Percentiles rank a stretch among this genome's conserved stretches.
Evolutionary conservation across 352 stramenopile genomes (phyloP).

Genomic region (Phytophthora constricta): DNA sequence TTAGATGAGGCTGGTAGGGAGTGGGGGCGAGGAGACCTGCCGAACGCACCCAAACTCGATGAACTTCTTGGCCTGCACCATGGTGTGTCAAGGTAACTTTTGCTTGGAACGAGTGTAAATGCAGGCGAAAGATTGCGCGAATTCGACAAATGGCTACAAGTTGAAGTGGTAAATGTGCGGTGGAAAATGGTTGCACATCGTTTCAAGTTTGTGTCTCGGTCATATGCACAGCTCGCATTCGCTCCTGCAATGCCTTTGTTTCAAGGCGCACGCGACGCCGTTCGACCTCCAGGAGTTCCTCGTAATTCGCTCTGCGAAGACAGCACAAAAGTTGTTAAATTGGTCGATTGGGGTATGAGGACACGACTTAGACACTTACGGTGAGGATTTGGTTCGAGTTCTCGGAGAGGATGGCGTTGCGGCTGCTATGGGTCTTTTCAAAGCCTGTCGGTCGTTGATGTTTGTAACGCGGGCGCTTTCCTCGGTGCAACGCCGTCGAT

Average conservation of each 20-base stretch:
- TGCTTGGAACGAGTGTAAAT: background rate
- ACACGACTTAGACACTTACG: too few species aligned
- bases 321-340: conserved; percentile 5
- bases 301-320: conserved; percentile 41
- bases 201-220: conserved; percentile 1
- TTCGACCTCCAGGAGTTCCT: conserved; percentile 51
- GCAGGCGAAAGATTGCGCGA: conserved; percentile 1
- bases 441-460: background rate
- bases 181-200: too few species aligned
- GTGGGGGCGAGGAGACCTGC: background rate
- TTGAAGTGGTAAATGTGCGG: conserved; percentile 12
- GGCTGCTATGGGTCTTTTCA: background rate
- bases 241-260: conserved; percentile 59
- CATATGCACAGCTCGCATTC: conserved; percentile 52
- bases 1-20: background rate
- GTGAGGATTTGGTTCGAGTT: conserved; percentile 14
- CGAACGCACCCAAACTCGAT: conserved; percentile 51
- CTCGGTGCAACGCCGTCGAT: background rate
- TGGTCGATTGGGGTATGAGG: too few species aligned
- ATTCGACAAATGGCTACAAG: conserved; percentile 4
- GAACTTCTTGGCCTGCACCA: conserved; percentile 59
- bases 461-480: background rate
- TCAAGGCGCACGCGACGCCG: conserved; percentile 50
- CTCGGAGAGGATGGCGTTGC: background rate
- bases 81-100: background rate